These are phyloP conservation scores for Leptosphaerulina australis DNA, from an alignment of 2,329 filamentous ascomycete species.

Conservation along the genomic window DNA sequence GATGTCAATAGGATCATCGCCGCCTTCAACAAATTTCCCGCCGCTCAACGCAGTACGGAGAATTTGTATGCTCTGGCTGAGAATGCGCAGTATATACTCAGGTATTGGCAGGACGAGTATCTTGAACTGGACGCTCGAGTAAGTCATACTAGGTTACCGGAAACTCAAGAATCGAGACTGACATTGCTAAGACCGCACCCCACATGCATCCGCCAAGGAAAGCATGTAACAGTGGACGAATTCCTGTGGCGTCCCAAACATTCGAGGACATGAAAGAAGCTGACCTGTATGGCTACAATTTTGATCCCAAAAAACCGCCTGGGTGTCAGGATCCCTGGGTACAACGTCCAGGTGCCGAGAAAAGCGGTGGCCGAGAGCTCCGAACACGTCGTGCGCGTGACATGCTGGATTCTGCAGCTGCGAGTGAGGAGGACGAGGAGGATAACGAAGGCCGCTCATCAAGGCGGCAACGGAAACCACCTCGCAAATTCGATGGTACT, in stretches of 20 bases:
- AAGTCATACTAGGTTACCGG: constrained; percentile 13
- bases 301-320: constrained; percentile 57
- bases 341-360: constrained; percentile 56
- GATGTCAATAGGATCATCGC: constrained; percentile 52
- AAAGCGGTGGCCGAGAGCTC: constrained; percentile 54
- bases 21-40: constrained; percentile 52
- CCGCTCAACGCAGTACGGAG: constrained; percentile 54
- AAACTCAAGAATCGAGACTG: not conserved
- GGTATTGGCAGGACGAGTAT: constrained; percentile 65
- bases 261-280: constrained; percentile 67
- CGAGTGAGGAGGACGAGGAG: constrained; percentile 49
- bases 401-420: constrained; percentile 45
- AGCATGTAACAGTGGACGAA: constrained; percentile 55
- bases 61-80: constrained; percentile 62
- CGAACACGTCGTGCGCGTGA: constrained; percentile 52
- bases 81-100: constrained; percentile 60
- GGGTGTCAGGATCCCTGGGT: constrained; percentile 63
- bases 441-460: constrained; percentile 39
- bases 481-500: constrained; percentile 43
- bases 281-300: constrained; percentile 64
- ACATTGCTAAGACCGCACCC: constrained; percentile 52
- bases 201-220: constrained; percentile 60
- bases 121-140: constrained; percentile 57
- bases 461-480: constrained; percentile 45
- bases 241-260: constrained; percentile 54